These are phyloP conservation scores for Wickerhamomyces chambardii DNA, from an alignment of 805 yeast species.

Conservation along the genomic window DNA sequence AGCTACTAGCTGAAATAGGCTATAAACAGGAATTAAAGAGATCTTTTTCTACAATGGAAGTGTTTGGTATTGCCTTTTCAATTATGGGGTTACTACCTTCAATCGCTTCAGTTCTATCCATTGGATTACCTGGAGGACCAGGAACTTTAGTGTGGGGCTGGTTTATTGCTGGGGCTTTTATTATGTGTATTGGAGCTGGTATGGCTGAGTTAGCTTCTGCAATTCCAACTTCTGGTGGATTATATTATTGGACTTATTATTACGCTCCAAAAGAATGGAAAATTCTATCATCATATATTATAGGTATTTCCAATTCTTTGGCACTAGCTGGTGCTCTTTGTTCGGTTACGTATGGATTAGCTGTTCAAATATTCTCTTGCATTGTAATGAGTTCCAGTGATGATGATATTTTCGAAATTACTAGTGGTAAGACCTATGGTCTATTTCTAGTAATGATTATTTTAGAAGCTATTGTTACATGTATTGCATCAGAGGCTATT, in stretches of 20 bases:
- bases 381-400: conserved; percentile 23
- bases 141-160: conserved; percentile 60
- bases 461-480: conserved; percentile 38
- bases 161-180: conserved; percentile 46
- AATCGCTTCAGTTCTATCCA: conserved; percentile 40
- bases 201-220: conserved; percentile 59
- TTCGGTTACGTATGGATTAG: conserved; percentile 58
- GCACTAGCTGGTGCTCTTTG: conserved; percentile 57
- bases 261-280: conserved; percentile 44
- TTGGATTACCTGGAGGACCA: conserved; percentile 49
- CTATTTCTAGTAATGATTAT: conserved; percentile 50
- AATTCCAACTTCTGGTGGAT: conserved; percentile 65
- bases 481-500: conserved; percentile 40
- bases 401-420: conserved; percentile 35
- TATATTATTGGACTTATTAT: conserved; percentile 53
- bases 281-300: conserved; percentile 45
- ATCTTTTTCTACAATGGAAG: conserved; percentile 45
- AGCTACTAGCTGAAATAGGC: conserved; percentile 31
- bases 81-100: conserved; percentile 61
- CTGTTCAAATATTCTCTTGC: conserved; percentile 43
- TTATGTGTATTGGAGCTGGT: conserved; percentile 44
- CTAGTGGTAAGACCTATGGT: conserved; percentile 46
- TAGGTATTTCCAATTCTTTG: conserved; percentile 57
- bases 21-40: conserved; percentile 59
- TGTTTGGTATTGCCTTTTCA: conserved; percentile 58